These are phyloP conservation scores for Nakazawaea anatomiae DNA, from an alignment of 805 yeast species.

Conservation along the genomic window DNA sequence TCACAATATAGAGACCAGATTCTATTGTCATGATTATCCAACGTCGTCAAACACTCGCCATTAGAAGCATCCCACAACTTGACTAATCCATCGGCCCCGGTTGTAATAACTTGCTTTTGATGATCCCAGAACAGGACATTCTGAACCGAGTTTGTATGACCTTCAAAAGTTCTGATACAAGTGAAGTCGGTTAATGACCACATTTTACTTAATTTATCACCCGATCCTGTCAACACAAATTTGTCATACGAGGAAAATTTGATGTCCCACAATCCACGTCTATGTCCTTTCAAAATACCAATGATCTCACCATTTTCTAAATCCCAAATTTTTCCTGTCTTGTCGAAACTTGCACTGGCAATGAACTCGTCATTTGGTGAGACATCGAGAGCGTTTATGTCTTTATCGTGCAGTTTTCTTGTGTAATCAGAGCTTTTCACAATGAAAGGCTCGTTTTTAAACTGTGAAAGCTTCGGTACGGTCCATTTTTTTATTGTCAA, in stretches of 20 bases:
- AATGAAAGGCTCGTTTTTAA: slow-evolving; percentile 17
- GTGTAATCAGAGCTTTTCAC: slow-evolving; percentile 76
- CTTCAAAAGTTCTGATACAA: slow-evolving; percentile 82
- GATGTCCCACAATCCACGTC: slow-evolving; percentile 92
- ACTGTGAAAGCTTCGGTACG: slow-evolving; percentile 40
- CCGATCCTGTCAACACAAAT: slow-evolving; percentile 75
- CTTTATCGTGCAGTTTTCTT: slow-evolving; percentile 94
- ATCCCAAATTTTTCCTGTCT: slow-evolving; percentile 88
- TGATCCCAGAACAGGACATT: slow-evolving; percentile 65
- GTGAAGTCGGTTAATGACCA: slow-evolving; percentile 82
- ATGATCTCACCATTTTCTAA: slow-evolving; percentile 78
- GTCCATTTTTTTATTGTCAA: slow-evolving; percentile 84
- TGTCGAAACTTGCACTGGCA: slow-evolving; percentile 94
- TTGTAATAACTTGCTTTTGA: slow-evolving; percentile 62
- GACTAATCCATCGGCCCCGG: slow-evolving; percentile 93
- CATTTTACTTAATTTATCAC: slow-evolving; percentile 83
- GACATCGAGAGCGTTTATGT: slow-evolving; percentile 82
- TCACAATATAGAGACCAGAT: slow-evolving; percentile 82
- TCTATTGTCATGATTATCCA: slow-evolving; percentile 88
- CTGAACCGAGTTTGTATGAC: slow-evolving; percentile 90
- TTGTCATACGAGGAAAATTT: slow-evolving; percentile 77
- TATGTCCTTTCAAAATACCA: slow-evolving; percentile 84
- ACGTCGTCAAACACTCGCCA: slow-evolving; percentile 77
- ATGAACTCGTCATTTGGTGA: slow-evolving; percentile 86
- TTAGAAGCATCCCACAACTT: slow-evolving; percentile 78